Base-by-base conservation (phyloP, 805 yeast species). In the Kuraishia borneana region DNA sequence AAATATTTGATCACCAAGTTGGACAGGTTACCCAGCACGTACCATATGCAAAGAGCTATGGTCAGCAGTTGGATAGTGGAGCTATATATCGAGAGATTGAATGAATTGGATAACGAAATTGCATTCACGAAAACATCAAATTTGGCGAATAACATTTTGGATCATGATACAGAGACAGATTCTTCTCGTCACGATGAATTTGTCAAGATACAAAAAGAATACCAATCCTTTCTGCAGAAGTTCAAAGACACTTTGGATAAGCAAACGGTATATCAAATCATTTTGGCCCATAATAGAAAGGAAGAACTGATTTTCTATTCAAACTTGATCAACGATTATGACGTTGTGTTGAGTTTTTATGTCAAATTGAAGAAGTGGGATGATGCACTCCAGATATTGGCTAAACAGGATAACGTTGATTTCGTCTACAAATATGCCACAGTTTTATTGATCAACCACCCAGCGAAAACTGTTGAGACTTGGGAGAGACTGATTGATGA, bases 301-400 rank as follows among this genome's bases (percentile, higher is more conserved):
- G 64, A 69, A 0, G 81, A 78, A 48, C 57, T 87, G 12, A 46
- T 89, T 1, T 68, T 61, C 38, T 84, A 70, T 54, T 88, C 95
- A 0, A 73, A 71, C 22, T 48, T 76, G 14, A 66, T 80, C 6
- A 63, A 71, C 30, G 95, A 92, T 50, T 73, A 67, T 48, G 73
- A 72, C 30, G 82, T 69, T 52, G 79, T 85, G 2, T 51, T 88
- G 21, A 62, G 74, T 5, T 75, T 79, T 52, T 74, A 87, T 70
- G 65, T 88, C 9, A 70, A 76, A 34, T 51, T 65, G 19, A 80
- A 77, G 40, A 68, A 76, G 39, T 92, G 96, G 95, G 51, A 60
- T 10, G 77, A 77, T 37, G 81, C 94, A 0, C 52, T 84, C 34
- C 70, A 70, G 34, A 68, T 75, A 0, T 44, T 80, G 26, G 45